These are phyloP conservation scores for Citrus medica DNA, from an alignment of 345 rosid genomes.

Conservation along the genomic window DNA sequence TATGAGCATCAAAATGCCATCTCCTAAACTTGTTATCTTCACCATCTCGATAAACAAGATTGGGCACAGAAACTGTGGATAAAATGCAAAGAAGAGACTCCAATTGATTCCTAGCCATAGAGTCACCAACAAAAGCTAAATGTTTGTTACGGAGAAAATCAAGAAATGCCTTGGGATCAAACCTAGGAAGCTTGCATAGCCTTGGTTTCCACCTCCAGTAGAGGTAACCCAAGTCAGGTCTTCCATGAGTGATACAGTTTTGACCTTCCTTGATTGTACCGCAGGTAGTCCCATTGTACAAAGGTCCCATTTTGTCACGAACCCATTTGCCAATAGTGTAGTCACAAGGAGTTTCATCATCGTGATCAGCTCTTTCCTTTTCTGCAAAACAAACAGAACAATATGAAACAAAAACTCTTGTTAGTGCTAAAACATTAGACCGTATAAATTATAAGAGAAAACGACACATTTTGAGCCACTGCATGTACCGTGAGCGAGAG, in stretches of 20 bases:
- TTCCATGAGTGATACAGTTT: constrained; percentile 77
- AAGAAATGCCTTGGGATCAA: constrained; percentile 67
- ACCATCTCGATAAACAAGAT: constrained; percentile 57
- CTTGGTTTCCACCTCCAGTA: constrained; percentile 90
- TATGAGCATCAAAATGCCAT: constrained; percentile 67
- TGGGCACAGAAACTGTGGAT: constrained; percentile 51
- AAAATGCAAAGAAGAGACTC: constrained; percentile 90
- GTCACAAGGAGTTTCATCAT: constrained; percentile 51
- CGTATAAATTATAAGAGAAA: not conserved
- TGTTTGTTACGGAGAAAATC: constrained; percentile 54
- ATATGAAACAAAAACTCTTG: not conserved
- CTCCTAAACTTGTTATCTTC: constrained; percentile 77
- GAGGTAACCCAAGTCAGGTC: constrained; percentile 78
- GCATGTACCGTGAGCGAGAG: constrained; percentile 27
- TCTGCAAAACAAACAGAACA: constrained; percentile 29
- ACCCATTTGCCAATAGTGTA: constrained; percentile 75
- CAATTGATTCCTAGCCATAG: constrained; percentile 96
- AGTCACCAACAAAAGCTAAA: constrained; percentile 89
- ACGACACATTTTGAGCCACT: not conserved
- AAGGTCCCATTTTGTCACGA: constrained; percentile 60
- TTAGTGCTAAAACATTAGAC: not conserved
- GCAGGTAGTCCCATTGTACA: constrained; percentile 75
- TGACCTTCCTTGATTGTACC: constrained; percentile 85
- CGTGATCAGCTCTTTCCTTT: constrained; percentile 19
- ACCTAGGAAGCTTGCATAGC: constrained; percentile 75